phyloP scores from a whole-genome alignment of 179 eudicot species.

The Sideroxylon spinosum region DNA sequence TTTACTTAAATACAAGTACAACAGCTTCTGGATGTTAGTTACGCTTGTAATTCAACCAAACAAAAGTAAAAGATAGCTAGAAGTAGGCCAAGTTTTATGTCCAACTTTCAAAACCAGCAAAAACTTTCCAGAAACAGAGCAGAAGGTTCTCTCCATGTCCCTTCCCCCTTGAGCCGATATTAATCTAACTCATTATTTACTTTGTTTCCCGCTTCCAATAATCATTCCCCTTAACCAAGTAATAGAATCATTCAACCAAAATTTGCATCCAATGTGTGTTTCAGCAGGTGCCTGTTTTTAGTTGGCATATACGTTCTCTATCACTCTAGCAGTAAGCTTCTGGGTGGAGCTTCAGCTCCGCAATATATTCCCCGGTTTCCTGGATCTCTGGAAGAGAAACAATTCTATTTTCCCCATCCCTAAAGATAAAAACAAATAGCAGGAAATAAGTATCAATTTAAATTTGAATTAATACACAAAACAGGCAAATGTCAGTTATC shows the following conservation, averaged over 20 bases:
- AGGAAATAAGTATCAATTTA: background rate
- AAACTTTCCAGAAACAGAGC: background rate
- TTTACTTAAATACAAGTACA: background rate
- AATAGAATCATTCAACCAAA: background rate
- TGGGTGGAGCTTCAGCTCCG: conserved; percentile 87
- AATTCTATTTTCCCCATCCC: conserved; percentile 83
- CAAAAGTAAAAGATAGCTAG: background rate
- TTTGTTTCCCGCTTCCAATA: background rate
- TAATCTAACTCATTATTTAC: background rate
- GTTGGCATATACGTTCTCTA: conserved; percentile 69
- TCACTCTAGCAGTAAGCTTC: conserved; percentile 74
- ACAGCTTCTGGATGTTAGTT: background rate
- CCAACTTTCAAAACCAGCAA: background rate
- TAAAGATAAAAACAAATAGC: conserved; percentile 17
- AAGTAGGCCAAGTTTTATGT: background rate
- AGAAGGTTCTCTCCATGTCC: background rate
- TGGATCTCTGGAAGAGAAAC: conserved; percentile 80
- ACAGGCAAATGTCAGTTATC: background rate
- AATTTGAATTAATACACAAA: background rate
- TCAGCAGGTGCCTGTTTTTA: conserved; percentile 22
- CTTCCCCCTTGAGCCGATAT: background rate
- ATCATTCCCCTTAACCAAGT: background rate
- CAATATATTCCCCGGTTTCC: conserved; percentile 82
- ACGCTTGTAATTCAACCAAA: background rate
- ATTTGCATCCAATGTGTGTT: background rate